Conservation (phyloP, 2,329 filamentous ascomycete species). For the Stagonosporopsis chrysanthemi region DNA sequence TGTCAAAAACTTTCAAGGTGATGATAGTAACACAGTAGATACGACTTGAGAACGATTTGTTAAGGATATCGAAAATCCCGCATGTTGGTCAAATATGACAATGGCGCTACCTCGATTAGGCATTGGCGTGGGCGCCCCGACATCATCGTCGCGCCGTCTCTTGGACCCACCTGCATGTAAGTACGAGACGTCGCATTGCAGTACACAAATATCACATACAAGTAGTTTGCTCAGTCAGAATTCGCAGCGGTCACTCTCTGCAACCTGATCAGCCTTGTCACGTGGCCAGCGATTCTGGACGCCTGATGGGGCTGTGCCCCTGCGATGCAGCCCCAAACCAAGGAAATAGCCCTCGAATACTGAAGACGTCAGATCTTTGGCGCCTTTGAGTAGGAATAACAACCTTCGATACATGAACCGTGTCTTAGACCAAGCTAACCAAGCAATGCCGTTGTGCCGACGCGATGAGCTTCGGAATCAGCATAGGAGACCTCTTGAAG, state of each 20-base stretch:
- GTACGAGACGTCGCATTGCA: background rate
- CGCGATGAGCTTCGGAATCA: constrained; percentile 38
- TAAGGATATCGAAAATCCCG: no score
- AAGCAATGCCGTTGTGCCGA: background rate
- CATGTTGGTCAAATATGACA: no score
- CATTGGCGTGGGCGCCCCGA: no score
- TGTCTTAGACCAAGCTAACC: background rate
- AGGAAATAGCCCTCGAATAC: background rate
- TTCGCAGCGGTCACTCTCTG: background rate
- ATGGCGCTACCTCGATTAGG: background rate
- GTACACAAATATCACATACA: background rate
- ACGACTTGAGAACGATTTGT: no score
- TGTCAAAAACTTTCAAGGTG: no score
- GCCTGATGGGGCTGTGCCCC: background rate
- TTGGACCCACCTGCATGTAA: background rate
- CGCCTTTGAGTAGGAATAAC: background rate
- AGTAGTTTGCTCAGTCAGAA: background rate
- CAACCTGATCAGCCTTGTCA: background rate
- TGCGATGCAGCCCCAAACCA: background rate
- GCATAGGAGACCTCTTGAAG: constrained; percentile 38
- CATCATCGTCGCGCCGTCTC: background rate
- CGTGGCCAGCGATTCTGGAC: background rate
- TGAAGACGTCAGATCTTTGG: background rate
- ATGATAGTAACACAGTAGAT: no score
- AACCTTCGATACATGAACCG: background rate